Evolutionary conservation across 352 stramenopile genomes (phyloP), one percentile per base, ranked within the genome.

Genomic region (Phytophthora brassicae): DNA sequence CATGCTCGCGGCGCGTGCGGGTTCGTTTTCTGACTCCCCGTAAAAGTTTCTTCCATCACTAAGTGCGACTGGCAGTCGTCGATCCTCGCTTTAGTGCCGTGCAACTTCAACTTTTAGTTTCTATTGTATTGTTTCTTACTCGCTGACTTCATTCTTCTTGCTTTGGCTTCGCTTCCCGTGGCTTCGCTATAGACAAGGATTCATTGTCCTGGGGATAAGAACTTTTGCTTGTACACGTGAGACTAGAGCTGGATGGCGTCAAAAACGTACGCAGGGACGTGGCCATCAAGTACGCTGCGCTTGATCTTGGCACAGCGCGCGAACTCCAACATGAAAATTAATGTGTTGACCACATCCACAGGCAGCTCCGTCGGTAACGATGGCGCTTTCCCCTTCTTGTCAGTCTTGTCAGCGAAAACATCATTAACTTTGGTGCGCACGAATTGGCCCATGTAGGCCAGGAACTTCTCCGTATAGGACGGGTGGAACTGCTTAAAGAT

Each of bases 401-500:
- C 79, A 23, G 28, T 42, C 42, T 73, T 76, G 23, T 81, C 70
- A 8, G 77, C 57, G 26, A 92, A 89, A 60, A 91, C 80, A 45
- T 94, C 87, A 48, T 92, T 93, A 29, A 93, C 82, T 61, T 90
- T 95, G 11, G 92, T 84, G 26, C 91, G 88, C 42, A 98, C 88
- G 62, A 92, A 98, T 72, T 98, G 94, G 6, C 92, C 90, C 57
- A 98, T 64, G 56, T 97, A 98, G 19, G 86, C 80, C 14, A 98
- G 74, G 52, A 98, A 96, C 50, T 94, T 91, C 54, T 96, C 81
- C n/a, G 88, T 93, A 74, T 97, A 98, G 22, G 89, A 96, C 51
- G 91, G 89, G 69, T 98, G 94, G 68, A 98, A 98, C 72, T 98
- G 94, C 70, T 97, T 97, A 52, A 98, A 84, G 33, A 98, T 81